Evolutionary conservation across 164 flowering plant genomes (phyloP).

Genomic region (Nymphaea colorata): DNA sequence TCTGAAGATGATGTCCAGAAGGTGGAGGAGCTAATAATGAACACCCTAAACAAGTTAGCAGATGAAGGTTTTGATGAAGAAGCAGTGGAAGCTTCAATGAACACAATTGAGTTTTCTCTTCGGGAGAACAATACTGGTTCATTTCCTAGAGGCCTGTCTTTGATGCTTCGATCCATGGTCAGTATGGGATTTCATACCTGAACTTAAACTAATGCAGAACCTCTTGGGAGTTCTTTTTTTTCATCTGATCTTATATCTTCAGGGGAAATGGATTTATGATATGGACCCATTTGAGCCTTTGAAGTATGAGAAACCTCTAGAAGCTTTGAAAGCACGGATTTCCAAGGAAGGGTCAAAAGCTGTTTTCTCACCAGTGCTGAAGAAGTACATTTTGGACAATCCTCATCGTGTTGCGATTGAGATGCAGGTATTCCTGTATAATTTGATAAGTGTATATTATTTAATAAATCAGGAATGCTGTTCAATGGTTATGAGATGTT

Average conservation of each 20-base stretch:
- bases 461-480: too few relatives aligned
- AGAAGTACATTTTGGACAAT: conserved; percentile 78
- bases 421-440: conserved; percentile 59
- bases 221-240: conserved; percentile 1
- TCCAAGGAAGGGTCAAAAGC: conserved; percentile 83
- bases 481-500: too few relatives aligned
- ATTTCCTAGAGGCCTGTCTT: conserved; percentile 91
- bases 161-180: conserved; percentile 96
- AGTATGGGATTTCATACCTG: conserved; percentile 7
- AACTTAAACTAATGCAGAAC: too few relatives aligned
- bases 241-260: background rate
- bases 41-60: conserved; percentile 50
- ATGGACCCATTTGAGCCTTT: conserved; percentile 95
- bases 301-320: conserved; percentile 81
- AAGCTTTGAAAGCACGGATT: conserved; percentile 66
- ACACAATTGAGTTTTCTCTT: conserved; percentile 94
- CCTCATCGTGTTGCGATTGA: conserved; percentile 84
- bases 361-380: conserved; percentile 82
- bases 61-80: conserved; percentile 86
- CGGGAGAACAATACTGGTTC: conserved; percentile 98
- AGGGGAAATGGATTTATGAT: conserved; percentile 99
- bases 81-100: conserved; percentile 97
- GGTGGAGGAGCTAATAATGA: conserved; percentile 75
- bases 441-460: too few relatives aligned
- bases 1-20: conserved; percentile 66